These are phyloP conservation scores for Globisporangium emineosum DNA, from an alignment of 352 stramenopile genomes.

Conservation along the genomic window DNA sequence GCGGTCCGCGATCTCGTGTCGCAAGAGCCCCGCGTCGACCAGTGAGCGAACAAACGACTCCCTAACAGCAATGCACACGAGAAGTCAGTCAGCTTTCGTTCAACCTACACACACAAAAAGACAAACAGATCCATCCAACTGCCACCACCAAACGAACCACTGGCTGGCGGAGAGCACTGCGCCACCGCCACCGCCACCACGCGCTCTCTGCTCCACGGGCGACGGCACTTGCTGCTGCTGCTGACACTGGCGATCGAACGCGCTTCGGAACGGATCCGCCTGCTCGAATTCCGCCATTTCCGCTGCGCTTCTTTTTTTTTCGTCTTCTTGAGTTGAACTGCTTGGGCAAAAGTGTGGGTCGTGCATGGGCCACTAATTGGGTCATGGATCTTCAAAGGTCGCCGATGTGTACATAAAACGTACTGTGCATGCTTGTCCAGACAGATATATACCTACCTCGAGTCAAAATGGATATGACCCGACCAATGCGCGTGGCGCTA, in stretches of 20 bases:
- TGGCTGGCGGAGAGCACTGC: background rate
- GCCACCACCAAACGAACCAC: constrained; percentile 1
- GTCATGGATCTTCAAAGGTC: background rate
- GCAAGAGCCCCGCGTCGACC: background rate
- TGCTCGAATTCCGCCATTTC: background rate
- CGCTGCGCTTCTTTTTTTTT: background rate
- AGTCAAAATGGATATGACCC: background rate
- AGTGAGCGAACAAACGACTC: background rate
- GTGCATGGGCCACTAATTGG: background rate
- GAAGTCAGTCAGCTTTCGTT: background rate
- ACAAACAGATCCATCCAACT: background rate
- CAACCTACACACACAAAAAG: background rate
- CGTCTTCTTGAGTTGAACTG: background rate
- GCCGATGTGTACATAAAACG: background rate
- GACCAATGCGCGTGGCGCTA: background rate
- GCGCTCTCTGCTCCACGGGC: background rate
- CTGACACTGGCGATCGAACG: background rate
- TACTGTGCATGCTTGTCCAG: no score
- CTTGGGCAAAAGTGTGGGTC: background rate
- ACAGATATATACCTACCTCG: no score
- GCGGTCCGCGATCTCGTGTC: background rate
- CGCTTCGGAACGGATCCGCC: constrained; percentile 5
- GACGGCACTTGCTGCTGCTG: background rate
- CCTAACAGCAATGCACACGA: background rate
- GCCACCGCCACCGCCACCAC: background rate